Conservation (phyloP, 1,284 basidiomycete species). For the Microbotryomycetes sp. region DNA sequence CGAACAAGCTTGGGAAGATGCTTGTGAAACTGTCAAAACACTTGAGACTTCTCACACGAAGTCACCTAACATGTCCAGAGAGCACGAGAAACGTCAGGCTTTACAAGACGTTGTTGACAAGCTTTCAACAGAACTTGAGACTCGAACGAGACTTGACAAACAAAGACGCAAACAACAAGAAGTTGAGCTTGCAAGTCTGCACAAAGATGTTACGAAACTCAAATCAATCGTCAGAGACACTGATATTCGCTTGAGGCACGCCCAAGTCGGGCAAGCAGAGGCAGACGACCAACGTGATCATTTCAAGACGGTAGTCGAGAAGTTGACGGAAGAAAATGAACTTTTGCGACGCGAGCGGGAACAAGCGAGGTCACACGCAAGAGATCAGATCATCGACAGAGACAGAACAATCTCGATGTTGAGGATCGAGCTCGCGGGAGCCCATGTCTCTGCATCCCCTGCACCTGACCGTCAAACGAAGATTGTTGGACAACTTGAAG, state of each 20-base stretch:
- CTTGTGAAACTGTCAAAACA: background rate
- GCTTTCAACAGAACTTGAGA: constrained; percentile 28
- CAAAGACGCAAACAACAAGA: background rate
- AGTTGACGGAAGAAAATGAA: background rate
- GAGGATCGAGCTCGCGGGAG: constrained; percentile 6
- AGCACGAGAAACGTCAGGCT: constrained; percentile 17
- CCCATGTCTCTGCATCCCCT: background rate
- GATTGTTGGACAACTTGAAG: background rate
- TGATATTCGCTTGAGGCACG: constrained; percentile 19
- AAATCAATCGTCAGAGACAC: constrained; percentile 4
- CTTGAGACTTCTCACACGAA: background rate
- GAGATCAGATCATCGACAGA: constrained; percentile 8
- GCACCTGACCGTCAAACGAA: background rate
- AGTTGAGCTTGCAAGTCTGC: constrained; percentile 2
- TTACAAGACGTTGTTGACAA: constrained; percentile 21
- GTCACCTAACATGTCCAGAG: background rate
- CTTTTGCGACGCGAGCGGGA: background rate
- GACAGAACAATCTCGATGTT: constrained; percentile 2
- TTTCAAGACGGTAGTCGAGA: background rate
- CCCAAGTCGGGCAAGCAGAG: background rate
- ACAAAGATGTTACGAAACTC: background rate
- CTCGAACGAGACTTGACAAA: constrained; percentile 8
- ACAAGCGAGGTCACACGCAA: background rate
- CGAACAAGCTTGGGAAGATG: constrained; percentile 1
- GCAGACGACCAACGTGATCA: constrained; percentile 1